Evolutionary conservation across 768 basidiomycete genomes (phyloP).

Genomic region (Auricularia sp.): DNA sequence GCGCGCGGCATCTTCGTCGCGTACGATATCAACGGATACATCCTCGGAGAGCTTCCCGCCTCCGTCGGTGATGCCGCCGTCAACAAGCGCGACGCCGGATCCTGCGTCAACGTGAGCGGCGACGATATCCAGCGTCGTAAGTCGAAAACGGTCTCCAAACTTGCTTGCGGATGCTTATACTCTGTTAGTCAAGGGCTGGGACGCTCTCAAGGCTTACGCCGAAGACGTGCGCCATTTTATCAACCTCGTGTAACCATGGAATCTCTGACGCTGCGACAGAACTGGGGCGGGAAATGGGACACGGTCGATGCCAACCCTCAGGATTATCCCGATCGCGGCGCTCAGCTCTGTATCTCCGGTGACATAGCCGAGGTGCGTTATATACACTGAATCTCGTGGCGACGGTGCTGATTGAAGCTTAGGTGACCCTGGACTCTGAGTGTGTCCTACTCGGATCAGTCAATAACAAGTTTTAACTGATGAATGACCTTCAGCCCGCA

Average conservation of each 20-base stretch:
- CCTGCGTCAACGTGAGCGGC: not conserved
- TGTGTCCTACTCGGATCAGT: not conserved
- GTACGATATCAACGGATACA: not conserved
- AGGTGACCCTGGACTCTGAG: not conserved
- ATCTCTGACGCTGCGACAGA: not conserved
- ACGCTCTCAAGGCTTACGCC: not conserved
- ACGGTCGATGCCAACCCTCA: not conserved
- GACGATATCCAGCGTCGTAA: not conserved
- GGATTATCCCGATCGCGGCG: not conserved
- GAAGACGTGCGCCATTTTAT: not conserved
- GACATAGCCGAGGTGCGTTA: not conserved
- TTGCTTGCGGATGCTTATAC: not conserved
- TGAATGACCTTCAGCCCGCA: not conserved
- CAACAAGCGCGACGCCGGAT: not conserved
- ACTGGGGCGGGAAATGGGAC: not conserved
- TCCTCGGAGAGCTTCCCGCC: not conserved
- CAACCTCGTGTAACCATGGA: not conserved
- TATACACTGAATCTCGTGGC: not conserved
- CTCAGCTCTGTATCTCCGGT: not conserved
- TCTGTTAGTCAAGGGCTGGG: not conserved
- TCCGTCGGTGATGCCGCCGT: not conserved
- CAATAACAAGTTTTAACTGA: not conserved
- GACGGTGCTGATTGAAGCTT: not conserved
- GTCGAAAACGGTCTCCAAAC: not conserved
- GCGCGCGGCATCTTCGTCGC: not conserved